Conservation (phyloP, 768 basidiomycete species). For the Pleurotus platypus region DNA sequence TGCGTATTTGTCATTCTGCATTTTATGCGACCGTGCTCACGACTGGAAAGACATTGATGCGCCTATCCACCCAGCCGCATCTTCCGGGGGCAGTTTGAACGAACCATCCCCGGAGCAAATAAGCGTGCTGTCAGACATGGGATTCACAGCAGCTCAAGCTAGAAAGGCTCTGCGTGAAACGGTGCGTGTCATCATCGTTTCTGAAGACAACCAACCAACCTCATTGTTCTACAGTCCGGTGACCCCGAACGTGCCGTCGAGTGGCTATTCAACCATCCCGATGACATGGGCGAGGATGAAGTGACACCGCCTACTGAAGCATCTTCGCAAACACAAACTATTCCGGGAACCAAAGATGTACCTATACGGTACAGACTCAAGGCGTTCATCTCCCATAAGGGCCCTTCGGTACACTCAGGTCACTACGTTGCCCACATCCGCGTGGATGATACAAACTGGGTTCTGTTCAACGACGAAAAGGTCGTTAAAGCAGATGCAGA, state of each 20-base stretch:
- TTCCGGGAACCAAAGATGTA: conserved; percentile 50
- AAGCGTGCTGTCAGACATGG: conserved; percentile 81
- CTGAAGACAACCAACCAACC: not conserved
- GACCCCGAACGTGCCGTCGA: conserved; percentile 86
- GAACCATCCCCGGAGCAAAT: conserved; percentile 75
- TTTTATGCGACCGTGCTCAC: too few species aligned
- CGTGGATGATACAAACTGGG: conserved; percentile 59
- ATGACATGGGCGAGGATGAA: conserved; percentile 69
- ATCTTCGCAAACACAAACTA: conserved; percentile 15
- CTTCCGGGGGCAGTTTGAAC: conserved; percentile 20
- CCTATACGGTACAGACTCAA: conserved; percentile 82
- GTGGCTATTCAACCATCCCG: conserved; percentile 94
- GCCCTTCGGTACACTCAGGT: conserved; percentile 90
- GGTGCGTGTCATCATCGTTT: conserved; percentile 37
- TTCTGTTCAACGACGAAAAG: conserved; percentile 95
- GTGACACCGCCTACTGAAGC: conserved; percentile 20
- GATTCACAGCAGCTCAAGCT: conserved; percentile 82
- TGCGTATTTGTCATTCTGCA: conserved; percentile 21
- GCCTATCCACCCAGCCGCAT: conserved; percentile 46
- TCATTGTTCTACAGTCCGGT: conserved; percentile 43
- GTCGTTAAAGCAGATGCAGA: conserved; percentile 85
- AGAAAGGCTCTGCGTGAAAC: conserved; percentile 85
- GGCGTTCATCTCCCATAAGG: conserved; percentile 97
- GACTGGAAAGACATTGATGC: conserved; percentile 72
- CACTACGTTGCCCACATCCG: conserved; percentile 88